These are phyloP conservation scores for Saccharomyces hybrid DNA, from an alignment of 1,139 yeast species.

Conservation along the genomic window DNA sequence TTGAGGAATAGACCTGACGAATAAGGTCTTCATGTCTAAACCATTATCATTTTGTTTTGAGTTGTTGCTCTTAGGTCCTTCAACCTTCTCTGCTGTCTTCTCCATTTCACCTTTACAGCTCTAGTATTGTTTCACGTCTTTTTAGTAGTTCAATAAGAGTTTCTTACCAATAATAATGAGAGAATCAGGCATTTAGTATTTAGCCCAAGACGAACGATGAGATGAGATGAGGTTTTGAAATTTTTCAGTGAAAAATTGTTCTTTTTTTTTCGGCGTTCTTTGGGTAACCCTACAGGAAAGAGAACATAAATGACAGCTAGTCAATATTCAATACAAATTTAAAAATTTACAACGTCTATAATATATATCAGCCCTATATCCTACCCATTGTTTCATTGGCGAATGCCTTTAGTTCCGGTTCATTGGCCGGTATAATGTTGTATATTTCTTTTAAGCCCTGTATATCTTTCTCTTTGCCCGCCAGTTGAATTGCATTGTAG, in stretches of 20 bases:
- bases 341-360: background rate
- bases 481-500: slow-evolving; percentile 23
- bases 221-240: slow-evolving; percentile 18
- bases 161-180: too few relatives aligned
- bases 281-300: background rate
- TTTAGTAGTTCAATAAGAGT: too few relatives aligned
- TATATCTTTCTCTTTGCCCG: slow-evolving; percentile 25
- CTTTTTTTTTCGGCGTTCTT: background rate
- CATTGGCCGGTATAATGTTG: slow-evolving; percentile 23
- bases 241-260: slow-evolving; percentile 9
- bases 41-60: slow-evolving; percentile 17
- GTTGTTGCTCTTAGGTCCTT: slow-evolving; percentile 5
- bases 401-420: slow-evolving; percentile 21
- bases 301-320: background rate
- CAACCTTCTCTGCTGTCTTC: background rate
- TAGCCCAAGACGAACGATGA: slow-evolving; percentile 11
- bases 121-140: too few relatives aligned
- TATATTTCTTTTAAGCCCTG: slow-evolving; percentile 20
- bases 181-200: background rate
- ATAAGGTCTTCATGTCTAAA: slow-evolving; percentile 53
- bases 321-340: background rate
- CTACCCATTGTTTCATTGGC: slow-evolving; percentile 18
- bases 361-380: slow-evolving; percentile 6
- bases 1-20: slow-evolving; percentile 76
- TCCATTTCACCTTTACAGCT: background rate